phyloP scores from a whole-genome alignment of 371 early-diverging fungal species.

The Blakeslea trispora region DNA sequence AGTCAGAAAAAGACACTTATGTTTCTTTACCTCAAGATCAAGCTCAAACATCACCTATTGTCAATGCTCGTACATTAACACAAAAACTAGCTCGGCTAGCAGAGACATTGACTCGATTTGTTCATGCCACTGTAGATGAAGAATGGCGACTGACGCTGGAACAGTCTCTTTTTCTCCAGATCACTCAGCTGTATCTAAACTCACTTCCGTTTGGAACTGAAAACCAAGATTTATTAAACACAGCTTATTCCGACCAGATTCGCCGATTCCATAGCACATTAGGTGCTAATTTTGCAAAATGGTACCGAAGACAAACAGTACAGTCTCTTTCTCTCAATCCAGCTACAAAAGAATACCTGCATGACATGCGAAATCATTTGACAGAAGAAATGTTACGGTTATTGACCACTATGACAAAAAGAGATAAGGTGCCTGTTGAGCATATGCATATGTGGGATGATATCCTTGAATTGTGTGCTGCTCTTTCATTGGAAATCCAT shows the following conservation, averaged over 20 bases:
- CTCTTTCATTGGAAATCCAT: slow-evolving; percentile 47
- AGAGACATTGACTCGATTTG: slow-evolving; percentile 38
- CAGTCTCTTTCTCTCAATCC: slow-evolving; percentile 50
- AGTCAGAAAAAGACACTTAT: neutral
- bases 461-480: slow-evolving; percentile 38
- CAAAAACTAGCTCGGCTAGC: slow-evolving; percentile 41
- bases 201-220: slow-evolving; percentile 55
- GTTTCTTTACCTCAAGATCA: slow-evolving; percentile 1
- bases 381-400: slow-evolving; percentile 27
- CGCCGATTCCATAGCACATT: slow-evolving; percentile 49
- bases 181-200: slow-evolving; percentile 35
- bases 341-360: slow-evolving; percentile 48
- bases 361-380: slow-evolving; percentile 33
- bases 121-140: slow-evolving; percentile 20
- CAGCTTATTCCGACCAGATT: slow-evolving; percentile 51
- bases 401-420: slow-evolving; percentile 17
- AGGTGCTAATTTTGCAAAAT: slow-evolving; percentile 51
- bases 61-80: slow-evolving; percentile 40
- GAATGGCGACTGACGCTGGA: slow-evolving; percentile 28
- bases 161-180: slow-evolving; percentile 36
- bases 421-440: slow-evolving; percentile 12
- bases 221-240: slow-evolving; percentile 47
- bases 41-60: slow-evolving; percentile 15
- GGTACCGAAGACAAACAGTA: slow-evolving; percentile 55
- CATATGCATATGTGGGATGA: slow-evolving; percentile 38